A percentile compares a stretch with the other conserved stretches of the same genome.
Evolutionary conservation across 306 rosid genomes (phyloP).

Genomic region (Cucurbita argyrosperma): DNA sequence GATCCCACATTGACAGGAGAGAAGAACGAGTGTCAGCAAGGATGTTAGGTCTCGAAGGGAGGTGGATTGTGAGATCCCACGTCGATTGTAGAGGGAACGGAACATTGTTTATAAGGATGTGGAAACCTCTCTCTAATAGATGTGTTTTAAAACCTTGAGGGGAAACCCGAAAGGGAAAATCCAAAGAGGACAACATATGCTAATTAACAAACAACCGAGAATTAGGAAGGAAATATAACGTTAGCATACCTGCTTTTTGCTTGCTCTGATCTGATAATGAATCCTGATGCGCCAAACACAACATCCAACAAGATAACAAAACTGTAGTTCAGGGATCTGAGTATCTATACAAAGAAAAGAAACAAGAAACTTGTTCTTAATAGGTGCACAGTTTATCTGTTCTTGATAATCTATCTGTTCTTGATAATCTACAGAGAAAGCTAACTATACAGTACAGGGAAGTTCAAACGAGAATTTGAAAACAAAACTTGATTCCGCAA

Average conservation of each 20-base stretch:
- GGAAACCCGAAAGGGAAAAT: too few species aligned
- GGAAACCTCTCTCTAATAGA: too few species aligned
- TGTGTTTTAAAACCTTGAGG: too few species aligned
- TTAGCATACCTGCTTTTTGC: conserved; percentile 36
- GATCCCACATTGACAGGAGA: too few species aligned
- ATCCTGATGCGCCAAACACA: conserved; percentile 48
- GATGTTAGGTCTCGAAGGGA: too few species aligned
- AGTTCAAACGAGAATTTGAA: neutral
- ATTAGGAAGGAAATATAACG: neutral
- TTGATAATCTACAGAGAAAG: neutral
- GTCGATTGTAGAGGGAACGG: too few species aligned
- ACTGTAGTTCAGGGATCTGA: conserved; percentile 27
- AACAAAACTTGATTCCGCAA: too few species aligned
- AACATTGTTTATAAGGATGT: too few species aligned
- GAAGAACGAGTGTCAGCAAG: too few species aligned
- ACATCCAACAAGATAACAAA: conserved; percentile 36
- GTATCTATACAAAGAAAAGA: conserved; percentile 24
- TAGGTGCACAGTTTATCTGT: neutral
- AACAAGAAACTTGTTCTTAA: neutral
- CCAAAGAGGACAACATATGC: too few species aligned
- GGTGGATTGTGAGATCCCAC: too few species aligned
- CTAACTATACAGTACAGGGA: neutral
- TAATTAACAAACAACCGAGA: too few species aligned
- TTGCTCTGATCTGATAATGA: conserved; percentile 43
- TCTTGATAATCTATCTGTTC: neutral